Conservation (phyloP, 2,329 filamentous ascomycete genomes). For the Venturia oleaginea region DNA sequence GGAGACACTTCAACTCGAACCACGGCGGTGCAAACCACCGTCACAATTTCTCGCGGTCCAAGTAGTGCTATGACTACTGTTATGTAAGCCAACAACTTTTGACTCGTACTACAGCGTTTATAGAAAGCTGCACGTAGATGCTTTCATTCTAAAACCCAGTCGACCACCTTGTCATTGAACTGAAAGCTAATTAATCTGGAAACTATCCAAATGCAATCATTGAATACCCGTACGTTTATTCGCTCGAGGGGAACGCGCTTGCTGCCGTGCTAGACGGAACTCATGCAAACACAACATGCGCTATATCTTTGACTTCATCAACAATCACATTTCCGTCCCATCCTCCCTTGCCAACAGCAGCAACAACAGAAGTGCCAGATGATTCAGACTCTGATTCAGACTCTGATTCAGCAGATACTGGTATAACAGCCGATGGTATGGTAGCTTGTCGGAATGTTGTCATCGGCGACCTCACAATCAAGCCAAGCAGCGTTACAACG, state of each 20-base stretch:
- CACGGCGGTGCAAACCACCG: not conserved
- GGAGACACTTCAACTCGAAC: not conserved
- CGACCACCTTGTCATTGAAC: not conserved
- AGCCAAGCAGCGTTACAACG: not conserved
- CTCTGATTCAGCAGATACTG: not conserved
- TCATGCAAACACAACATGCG: not conserved
- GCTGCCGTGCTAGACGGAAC: not conserved
- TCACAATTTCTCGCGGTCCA: not conserved
- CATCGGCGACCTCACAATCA: not conserved
- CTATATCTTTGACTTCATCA: not conserved
- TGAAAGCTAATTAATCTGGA: not conserved
- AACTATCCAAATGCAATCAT: not conserved
- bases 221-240: not conserved
- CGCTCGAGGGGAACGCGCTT: not conserved
- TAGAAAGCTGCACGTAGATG: not conserved
- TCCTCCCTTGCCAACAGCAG: not conserved
- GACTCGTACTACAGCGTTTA: no score
- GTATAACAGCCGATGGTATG: not conserved
- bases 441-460: not conserved
- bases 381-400: not conserved
- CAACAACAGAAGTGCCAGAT: not conserved
- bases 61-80: not conserved
- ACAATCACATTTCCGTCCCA: not conserved
- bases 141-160: not conserved
- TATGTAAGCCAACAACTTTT: not conserved